These are phyloP conservation scores for Erodium maritimum DNA, from an alignment of 345 rosid species.

Conservation along the genomic window DNA sequence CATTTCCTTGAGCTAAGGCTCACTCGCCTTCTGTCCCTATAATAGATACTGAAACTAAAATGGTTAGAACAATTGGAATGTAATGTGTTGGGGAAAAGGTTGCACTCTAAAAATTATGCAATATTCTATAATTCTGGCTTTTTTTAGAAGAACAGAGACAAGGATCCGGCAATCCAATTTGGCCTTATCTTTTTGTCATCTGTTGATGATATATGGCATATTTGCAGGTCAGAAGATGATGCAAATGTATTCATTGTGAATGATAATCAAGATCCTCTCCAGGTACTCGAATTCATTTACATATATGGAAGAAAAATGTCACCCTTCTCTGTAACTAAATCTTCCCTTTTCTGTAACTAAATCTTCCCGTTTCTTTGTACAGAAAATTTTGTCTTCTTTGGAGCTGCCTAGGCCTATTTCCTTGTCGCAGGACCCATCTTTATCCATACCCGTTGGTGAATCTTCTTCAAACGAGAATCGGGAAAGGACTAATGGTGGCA, in stretches of 20 bases:
- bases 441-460: slow-evolving; percentile 28
- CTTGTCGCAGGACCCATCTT: slow-evolving; percentile 41
- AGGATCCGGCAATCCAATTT: no score
- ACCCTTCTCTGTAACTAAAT: neutral
- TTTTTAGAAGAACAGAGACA: no score
- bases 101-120: no score
- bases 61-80: neutral
- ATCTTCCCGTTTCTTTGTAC: slow-evolving; percentile 18
- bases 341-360: slow-evolving; percentile 4
- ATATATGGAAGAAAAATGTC: neutral
- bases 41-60: neutral
- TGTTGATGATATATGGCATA: slow-evolving; percentile 8
- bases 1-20: no score
- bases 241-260: slow-evolving; percentile 81
- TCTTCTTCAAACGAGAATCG: slow-evolving; percentile 33
- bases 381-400: slow-evolving; percentile 86
- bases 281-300: slow-evolving; percentile 31
- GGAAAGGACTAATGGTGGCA: slow-evolving; percentile 27
- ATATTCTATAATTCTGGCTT: no score
- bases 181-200: neutral
- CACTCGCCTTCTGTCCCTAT: no score
- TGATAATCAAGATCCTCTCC: slow-evolving; percentile 78
- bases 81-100: neutral
- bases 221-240: slow-evolving; percentile 83
- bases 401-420: slow-evolving; percentile 80